Percentiles rank a stretch among this genome's conserved stretches.
Evolutionary conservation across 208 protist species (phyloP).

Genomic region (Wallacemonas collosoma): DNA sequence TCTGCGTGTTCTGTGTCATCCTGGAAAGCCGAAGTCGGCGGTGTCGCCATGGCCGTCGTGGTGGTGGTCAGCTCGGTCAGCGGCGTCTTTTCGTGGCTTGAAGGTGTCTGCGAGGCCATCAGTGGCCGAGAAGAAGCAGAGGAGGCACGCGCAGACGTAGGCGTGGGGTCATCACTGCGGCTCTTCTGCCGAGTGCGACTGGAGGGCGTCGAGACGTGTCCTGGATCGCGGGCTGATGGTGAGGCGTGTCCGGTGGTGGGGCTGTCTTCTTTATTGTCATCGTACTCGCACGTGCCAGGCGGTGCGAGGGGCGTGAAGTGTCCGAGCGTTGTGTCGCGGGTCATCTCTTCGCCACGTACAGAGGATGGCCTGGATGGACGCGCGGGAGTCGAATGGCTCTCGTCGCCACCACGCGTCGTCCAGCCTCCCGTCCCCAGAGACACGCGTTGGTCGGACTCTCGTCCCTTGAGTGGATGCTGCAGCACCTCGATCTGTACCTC

Average conservation of each 20-base stretch:
- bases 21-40: neutral
- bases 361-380: too few relatives aligned
- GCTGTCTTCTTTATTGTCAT: too few relatives aligned
- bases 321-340: neutral
- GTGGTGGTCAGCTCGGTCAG: neutral
- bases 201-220: too few relatives aligned
- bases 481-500: slow-evolving; percentile 16
- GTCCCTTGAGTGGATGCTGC: neutral
- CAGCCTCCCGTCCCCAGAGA: too few relatives aligned
- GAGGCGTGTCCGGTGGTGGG: neutral
- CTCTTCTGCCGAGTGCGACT: too few relatives aligned
- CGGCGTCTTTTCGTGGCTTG: neutral
- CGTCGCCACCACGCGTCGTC: too few relatives aligned
- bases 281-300: neutral
- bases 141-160: neutral
- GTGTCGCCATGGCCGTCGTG: neutral
- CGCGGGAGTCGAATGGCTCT: too few relatives aligned
- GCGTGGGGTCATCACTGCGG: too few relatives aligned
- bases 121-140: neutral
- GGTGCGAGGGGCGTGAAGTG: slow-evolving; percentile 7
- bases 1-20: neutral
- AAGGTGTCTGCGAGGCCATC: neutral
- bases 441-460: too few relatives aligned
- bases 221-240: neutral
- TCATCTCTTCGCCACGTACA: too few relatives aligned